Evolutionary conservation across 169 alveolate species (phyloP), one percentile per base, ranked within the genome.

Genomic region (Toxoplasma gondii): DNA sequence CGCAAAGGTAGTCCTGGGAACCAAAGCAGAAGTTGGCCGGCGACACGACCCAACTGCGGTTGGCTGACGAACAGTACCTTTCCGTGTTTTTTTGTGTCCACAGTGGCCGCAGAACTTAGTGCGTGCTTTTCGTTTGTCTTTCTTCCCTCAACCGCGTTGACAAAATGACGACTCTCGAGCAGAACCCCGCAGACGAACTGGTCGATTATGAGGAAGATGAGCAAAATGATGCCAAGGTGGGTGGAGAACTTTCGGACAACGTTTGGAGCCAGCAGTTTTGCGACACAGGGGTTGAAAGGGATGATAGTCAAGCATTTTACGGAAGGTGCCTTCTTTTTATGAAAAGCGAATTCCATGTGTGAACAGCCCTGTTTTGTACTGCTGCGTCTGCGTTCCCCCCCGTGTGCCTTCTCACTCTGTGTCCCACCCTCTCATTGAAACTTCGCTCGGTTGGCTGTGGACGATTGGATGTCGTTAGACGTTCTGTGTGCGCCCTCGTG

Each of bases 91-190:
- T 64, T 19, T 64, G 78, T 64, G 34, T 31, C 58, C 58, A 19
- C 78, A 64, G 78, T 36, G 27, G 24, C 78, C 78, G 78, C 78
- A 64, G 78, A 10, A 24, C 78, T 19, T 64, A 64, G 78, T 64
- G 87, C 45, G 87, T 78, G 53, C 27, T 78, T 39, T 22, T 82
- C 38, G 88, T 81, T 81, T 39, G 34, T 82, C 67, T 82, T 45
- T 82, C 9, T 82, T 12, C 31, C 31, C 4, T 82, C 41, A 34
- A 34, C 87, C 80, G 80, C 81, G 96, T 53, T 64, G 53, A 54
- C 91, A 94, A 67, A 81, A 94, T 94, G 96, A 91, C 96, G 88
- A 91, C 96, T 74, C 93, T 94, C 91, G 96, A 94, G 94, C 94
- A 94, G 94, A 90, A 91, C 81, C 93, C 94, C 91, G 93, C 94